Conservation (phyloP, 2,329 filamentous ascomycete genomes). For the Orbilia javanica region DNA sequence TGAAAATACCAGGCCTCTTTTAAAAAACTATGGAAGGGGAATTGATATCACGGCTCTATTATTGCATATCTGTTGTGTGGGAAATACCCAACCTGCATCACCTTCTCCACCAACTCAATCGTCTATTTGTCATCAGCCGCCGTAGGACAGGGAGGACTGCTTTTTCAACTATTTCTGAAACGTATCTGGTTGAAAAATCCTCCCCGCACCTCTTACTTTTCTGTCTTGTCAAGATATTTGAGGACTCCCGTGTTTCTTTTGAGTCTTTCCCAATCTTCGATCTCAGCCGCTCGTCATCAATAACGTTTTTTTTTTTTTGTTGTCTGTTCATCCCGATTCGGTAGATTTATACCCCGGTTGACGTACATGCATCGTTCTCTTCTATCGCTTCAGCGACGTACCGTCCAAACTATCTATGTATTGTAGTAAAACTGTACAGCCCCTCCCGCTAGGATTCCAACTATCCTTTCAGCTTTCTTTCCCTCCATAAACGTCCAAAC, state of each 20-base stretch:
- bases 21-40: not conserved
- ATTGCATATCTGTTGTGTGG: constrained; percentile 12
- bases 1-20: not conserved
- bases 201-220: not conserved
- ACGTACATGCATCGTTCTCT: not conserved
- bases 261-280: not conserved
- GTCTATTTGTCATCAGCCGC: constrained; percentile 24
- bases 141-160: not conserved
- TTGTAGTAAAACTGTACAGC: constrained; percentile 35
- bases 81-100: constrained; percentile 8
- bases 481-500: too few relatives aligned
- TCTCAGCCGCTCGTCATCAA: not conserved
- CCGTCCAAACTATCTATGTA: not conserved
- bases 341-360: constrained; percentile 42
- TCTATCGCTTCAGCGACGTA: constrained; percentile 9
- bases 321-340: constrained; percentile 17
- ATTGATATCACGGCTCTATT: not conserved
- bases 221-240: not conserved
- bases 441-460: not conserved
- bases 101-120: not conserved
- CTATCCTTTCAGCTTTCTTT: not conserved
- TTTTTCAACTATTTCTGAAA: not conserved
- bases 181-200: constrained; percentile 6
- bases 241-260: not conserved
- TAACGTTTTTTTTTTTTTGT: not conserved